Base-by-base conservation (phyloP, 495 filamentous ascomycete genomes). In the Penicillium turbatum region DNA sequence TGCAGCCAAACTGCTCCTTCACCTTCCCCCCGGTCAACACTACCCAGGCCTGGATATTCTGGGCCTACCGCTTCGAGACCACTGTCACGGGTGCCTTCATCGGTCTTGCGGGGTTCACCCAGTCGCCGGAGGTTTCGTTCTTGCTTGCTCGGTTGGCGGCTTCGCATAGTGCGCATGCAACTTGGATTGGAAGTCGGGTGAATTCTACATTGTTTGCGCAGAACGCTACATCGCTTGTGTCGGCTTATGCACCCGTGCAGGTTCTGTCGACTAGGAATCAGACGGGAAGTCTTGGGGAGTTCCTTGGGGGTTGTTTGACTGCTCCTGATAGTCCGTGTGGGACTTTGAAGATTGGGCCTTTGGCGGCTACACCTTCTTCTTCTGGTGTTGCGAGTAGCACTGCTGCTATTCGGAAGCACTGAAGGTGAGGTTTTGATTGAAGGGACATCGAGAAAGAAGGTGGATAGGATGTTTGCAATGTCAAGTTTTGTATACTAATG, bases 121-220 rank as follows among this genome's bases (percentile, higher is more conserved):
- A 64, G 39, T 56, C 67, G 0, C 69, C 67, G 17, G 65, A 72
- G 59, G 63, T 70, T 11, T 56, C 69, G 10, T 70, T 72, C 60
- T 56, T 72, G 11, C 34, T 68, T 30, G 61, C 69, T 9, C 62
- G 69, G 40, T 37, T 72, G 45, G 67, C 69, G 13, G 63, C 67
- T 41, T 48, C 66, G 58, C 67, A 72, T 55, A 56, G 51, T 26
- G 55, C 57, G 1, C 61, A 64, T 10, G 57, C 63, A 15, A 56
- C 59, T 26, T 61, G 56, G 36, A 61, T 72, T 21, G 67, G 61
- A 7, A 57, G 52, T 50, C 54, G 64, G 16, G 54, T 65, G n/a
- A 53, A 54, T 36, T 40, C 59, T 1, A 41, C 54, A 29, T 29
- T 64, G 37, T 71, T 71, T 56, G 55, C 41, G 12, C 19, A 56